These are phyloP conservation scores for Oligophagozyma castellii DNA, from an alignment of 1,139 yeast genomes.

Conservation along the genomic window DNA sequence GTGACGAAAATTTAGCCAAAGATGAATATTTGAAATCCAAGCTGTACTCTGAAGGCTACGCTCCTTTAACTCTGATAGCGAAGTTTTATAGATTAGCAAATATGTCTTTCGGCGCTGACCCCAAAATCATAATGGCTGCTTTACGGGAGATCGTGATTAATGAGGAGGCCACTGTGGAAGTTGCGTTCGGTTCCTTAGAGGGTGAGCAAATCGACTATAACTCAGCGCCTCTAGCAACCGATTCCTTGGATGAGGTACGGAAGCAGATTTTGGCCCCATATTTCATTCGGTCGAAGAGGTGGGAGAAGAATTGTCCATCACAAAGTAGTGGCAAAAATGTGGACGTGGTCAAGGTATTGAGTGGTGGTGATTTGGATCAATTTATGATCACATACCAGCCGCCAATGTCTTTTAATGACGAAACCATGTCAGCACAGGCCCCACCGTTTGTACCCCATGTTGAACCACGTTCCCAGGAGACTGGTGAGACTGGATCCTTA, in stretches of 20 bases:
- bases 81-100: constrained; percentile 23
- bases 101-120: constrained; percentile 25
- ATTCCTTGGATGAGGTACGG: too few relatives aligned
- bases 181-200: constrained; percentile 12
- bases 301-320: too few relatives aligned
- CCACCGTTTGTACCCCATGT: too few relatives aligned
- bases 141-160: constrained; percentile 22
- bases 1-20: constrained; percentile 55
- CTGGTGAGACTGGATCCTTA: too few relatives aligned
- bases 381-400: constrained; percentile 11
- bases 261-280: constrained; percentile 15
- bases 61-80: constrained; percentile 20
- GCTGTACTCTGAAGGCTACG: constrained; percentile 22
- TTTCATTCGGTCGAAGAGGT: constrained; percentile 20
- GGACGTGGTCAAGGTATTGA: too few relatives aligned
- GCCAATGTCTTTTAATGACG: too few relatives aligned
- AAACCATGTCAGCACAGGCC: too few relatives aligned
- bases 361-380: constrained; percentile 14
- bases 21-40: constrained; percentile 21
- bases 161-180: constrained; percentile 20
- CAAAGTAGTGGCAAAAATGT: too few relatives aligned
- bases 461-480: too few relatives aligned
- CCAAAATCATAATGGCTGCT: constrained; percentile 22
- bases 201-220: constrained; percentile 6
- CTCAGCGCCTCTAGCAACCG: too few relatives aligned